Conservation (phyloP, 768 basidiomycete genomes). For the Rhodotorula babjevae region DNA sequence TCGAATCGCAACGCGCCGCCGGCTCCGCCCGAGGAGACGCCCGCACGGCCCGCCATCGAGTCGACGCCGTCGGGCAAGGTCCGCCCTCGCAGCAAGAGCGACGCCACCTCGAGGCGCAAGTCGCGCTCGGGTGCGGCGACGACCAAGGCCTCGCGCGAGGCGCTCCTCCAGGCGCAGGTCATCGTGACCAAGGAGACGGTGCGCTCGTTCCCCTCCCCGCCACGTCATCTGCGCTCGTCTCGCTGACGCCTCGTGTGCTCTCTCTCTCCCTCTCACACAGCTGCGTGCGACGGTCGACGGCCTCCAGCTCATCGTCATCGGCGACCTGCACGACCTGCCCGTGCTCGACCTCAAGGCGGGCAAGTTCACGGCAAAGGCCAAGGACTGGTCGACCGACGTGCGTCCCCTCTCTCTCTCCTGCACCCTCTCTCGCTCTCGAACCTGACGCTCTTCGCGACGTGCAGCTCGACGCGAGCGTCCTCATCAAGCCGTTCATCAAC, state of each 20-base stretch:
- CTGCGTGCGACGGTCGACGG: conserved; percentile 70
- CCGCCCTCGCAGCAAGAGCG: conserved; percentile 13
- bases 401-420: conserved; percentile 31
- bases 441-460: background rate
- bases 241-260: background rate
- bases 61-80: background rate
- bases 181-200: conserved; percentile 38
- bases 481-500: conserved; percentile 73
- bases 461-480: conserved; percentile 77
- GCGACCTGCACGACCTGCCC: conserved; percentile 90
- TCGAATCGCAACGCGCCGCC: conserved; percentile 49
- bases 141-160: background rate
- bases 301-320: conserved; percentile 86
- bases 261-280: background rate
- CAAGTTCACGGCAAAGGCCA: conserved; percentile 72
- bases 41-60: background rate
- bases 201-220: background rate
- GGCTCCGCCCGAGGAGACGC: background rate
- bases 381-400: conserved; percentile 93
- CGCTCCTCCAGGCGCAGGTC: conserved; percentile 28
- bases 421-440: background rate
- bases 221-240: background rate
- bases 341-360: conserved; percentile 82
- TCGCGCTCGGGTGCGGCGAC: background rate
- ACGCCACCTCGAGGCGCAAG: conserved; percentile 3